Base-by-base conservation (phyloP, 768 basidiomycete species). In the Leccinellum luteum region DNA sequence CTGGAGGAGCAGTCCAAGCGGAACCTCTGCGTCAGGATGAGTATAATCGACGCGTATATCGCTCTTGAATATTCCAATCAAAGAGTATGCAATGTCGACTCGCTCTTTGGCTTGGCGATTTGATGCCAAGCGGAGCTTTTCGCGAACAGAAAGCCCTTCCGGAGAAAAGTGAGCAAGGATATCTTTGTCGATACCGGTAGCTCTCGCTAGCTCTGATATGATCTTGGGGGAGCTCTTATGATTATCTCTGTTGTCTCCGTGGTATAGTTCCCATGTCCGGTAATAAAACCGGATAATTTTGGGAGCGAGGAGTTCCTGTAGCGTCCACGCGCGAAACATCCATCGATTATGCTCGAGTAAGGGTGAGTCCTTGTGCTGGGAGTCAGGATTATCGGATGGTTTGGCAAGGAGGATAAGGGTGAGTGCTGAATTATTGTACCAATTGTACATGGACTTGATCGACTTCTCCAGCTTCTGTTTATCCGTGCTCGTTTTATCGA, bases 31-130 rank as follows among this genome's bases (percentile, higher is more conserved):
- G n/a, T 60, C 59, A 4, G 55, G 34, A 1, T 38, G 35, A n/a
- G 9, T 5, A 4, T 47, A 27, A 28, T 62, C 52, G 25, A 58
- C 53, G 4, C n/a, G 23, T 15, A 62, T 38, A 9, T 63, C 62
- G 4, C 62, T 63, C 32, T 23, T 54, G 52, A 63, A 59, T 49
- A 63, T 59, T n/a, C 62, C 60, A 3, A 63, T 58, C 45, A 63
- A 41, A 3, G 62, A 45, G 27, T 63, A 63, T 8, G 60, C 60
- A n/a, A 62, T 35, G 44, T 63, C 62, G 1, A 41, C 60, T 45
- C 51, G 17, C 15, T 35, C 9, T 1, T 48, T 54, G 3, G 62
- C 60, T 15, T 59, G 7, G 45, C 62, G 62, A 31, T 48, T 56
- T 9, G 62, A 62, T 4, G 62, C 60, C 32, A 62, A 44, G 23